Conservation (phyloP, 495 filamentous ascomycete genomes). For the Tuber aestivum region DNA sequence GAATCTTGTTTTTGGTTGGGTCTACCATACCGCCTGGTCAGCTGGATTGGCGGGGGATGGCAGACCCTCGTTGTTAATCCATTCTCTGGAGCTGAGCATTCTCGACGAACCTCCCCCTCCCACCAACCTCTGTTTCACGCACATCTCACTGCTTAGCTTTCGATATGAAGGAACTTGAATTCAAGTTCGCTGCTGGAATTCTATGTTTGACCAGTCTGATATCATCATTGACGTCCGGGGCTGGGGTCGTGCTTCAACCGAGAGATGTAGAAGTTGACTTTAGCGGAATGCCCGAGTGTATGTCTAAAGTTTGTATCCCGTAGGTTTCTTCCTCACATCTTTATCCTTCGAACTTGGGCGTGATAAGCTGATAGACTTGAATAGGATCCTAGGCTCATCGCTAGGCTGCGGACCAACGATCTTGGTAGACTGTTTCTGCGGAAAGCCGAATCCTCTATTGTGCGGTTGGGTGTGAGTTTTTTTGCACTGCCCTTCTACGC, state of each 20-base stretch:
- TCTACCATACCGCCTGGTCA: background rate
- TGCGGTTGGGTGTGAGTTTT: slow-evolving; percentile 9
- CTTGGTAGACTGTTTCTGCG: background rate
- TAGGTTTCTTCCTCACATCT: background rate
- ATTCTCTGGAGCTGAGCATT: background rate
- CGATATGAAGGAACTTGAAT: background rate
- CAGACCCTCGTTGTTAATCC: background rate
- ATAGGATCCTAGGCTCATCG: background rate
- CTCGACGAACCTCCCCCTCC: background rate
- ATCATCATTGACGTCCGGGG: background rate
- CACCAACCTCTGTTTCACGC: background rate
- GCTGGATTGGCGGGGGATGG: background rate
- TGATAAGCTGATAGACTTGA: background rate
- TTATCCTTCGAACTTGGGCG: background rate
- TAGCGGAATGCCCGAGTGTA: background rate
- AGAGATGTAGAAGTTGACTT: background rate
- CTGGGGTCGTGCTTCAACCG: background rate
- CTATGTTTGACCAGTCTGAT: background rate
- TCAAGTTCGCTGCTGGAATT: background rate
- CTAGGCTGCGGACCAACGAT: background rate
- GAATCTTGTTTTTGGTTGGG: background rate
- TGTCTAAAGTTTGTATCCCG: background rate
- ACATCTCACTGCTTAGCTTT: background rate
- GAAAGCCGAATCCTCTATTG: slow-evolving; percentile 3
- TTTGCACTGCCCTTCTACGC: background rate